phyloP scores from a whole-genome alignment of 129 eudicot species.

The Flaveria brownii region DNA sequence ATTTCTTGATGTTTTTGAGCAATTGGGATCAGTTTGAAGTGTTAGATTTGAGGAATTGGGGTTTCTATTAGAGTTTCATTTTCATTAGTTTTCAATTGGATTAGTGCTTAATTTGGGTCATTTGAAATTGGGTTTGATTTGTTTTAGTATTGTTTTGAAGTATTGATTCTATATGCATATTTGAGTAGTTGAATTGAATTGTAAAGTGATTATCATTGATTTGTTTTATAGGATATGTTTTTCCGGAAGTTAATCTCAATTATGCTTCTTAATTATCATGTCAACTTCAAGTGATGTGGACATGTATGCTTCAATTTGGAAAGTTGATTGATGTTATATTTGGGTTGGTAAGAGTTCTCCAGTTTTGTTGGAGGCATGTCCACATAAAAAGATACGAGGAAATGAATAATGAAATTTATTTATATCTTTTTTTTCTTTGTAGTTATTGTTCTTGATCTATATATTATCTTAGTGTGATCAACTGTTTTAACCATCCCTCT shows the following conservation, averaged over 20 bases:
- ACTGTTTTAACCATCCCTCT: background rate
- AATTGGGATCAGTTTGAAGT: background rate
- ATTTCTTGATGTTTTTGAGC: background rate
- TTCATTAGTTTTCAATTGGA: background rate
- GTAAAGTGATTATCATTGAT: background rate
- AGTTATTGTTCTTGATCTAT: background rate
- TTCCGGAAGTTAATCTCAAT: background rate
- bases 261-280: constrained; percentile 11
- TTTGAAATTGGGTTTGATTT: constrained; percentile 10
- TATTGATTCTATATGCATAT: background rate
- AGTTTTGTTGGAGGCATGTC: background rate
- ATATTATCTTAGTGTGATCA: background rate
- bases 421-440: background rate
- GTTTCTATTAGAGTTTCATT: background rate
- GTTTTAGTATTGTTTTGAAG: background rate
- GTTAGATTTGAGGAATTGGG: constrained; percentile 10
- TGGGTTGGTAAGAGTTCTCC: constrained; percentile 3
- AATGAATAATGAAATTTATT: background rate
- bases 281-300: constrained; percentile 23
- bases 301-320: background rate
- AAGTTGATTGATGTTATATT: background rate
- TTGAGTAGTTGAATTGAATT: background rate
- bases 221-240: background rate
- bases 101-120: background rate
- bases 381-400: background rate